Base-by-base conservation (phyloP, 805 yeast species). In the Yarrowia osloensis region DNA sequence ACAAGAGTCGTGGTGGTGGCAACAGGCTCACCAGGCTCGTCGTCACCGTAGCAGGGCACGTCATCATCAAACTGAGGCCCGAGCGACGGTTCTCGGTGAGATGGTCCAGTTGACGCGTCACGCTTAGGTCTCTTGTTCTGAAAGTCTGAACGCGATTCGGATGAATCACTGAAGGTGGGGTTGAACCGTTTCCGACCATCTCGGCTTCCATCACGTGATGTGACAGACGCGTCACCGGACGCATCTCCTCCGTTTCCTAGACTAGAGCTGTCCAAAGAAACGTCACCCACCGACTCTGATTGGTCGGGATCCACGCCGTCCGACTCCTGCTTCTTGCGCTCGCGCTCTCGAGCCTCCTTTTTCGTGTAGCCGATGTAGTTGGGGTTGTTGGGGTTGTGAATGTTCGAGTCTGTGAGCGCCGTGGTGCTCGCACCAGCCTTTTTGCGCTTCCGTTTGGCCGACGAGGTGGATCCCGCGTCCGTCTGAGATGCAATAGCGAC, bases 321-420 rank as follows among this genome's bases (percentile, higher is more conserved):
- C 3, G 11, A 26, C 8, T 40, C 49, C 19, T 26, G 35, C 19
- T 40, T 37, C 35, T 54, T 24, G 17, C 46, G 31, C n/a, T 54
- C 49, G 5, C 63, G 47, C 21, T 39, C 49, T 5, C 63, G 35
- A 22, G 63, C 63, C 49, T 57, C 63, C 49, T 57, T 57, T 24
- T 57, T 57, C 3, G 63, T 57, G 28, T 57, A 57, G 8, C 63
- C 63, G 8, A 57, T 57, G 28, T 40, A 57, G 28, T 57, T 57
- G 49, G 63, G 63, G 63, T 57, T 57, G 37, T 57, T 57, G 49
- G 63, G 63, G 49, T 57, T 57, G 49, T 57, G 63, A 13, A 57
- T 57, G 37, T 57, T 57, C 13, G 63, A 57, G 37, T 57, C 49
- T 12, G 63, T 28, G 17, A 54, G 62, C 1, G 62, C 62, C 13